Percentiles rank a stretch among this genome's conserved stretches.
Conservation (phyloP, 768 basidiomycete species). For the Phanerodontia chrysosporium region DNA sequence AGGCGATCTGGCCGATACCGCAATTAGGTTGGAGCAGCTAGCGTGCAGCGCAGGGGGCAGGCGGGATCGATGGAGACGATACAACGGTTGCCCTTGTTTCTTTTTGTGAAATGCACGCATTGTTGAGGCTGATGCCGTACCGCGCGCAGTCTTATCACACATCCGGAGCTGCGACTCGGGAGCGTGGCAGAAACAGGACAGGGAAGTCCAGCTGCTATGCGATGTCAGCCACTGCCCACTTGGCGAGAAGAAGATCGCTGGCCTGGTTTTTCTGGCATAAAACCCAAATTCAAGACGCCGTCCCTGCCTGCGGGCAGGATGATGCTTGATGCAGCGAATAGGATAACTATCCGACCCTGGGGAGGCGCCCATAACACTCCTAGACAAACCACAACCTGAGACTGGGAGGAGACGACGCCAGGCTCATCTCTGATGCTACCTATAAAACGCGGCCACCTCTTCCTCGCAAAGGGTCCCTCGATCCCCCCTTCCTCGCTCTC, state of each 20-base stretch:
- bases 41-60: background rate
- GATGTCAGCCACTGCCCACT: conserved; percentile 1
- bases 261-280: background rate
- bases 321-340: conserved; percentile 1
- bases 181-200: background rate
- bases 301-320: background rate
- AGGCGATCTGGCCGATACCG: background rate
- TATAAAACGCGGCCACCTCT: conserved; percentile 6
- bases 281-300: background rate
- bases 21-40: background rate
- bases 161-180: background rate
- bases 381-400: conserved; percentile 6
- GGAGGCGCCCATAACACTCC: background rate
- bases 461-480: background rate
- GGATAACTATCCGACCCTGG: background rate
- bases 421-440: background rate
- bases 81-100: background rate
- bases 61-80: conserved; percentile 5
- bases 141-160: conserved; percentile 1
- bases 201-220: background rate
- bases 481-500: conserved; percentile 3
- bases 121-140: conserved; percentile 2
- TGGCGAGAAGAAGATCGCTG: conserved; percentile 6
- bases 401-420: background rate
- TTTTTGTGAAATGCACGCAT: background rate